Evolutionary conservation across 352 stramenopile species (phyloP), one percentile per base, ranked within the genome.

Genomic region (Pythium brachiatum): DNA sequence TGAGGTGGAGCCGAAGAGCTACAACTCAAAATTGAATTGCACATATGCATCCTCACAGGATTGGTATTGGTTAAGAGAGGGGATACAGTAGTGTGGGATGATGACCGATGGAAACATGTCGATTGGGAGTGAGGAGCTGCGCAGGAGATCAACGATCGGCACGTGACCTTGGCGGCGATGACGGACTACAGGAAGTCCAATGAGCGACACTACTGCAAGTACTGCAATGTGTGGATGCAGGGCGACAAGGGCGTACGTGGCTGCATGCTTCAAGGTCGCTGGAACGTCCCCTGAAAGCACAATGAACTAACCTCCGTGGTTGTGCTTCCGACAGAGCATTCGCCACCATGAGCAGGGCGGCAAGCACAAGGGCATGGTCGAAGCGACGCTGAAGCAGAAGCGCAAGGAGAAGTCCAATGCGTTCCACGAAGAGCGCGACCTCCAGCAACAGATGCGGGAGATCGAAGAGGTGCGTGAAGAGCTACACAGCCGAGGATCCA

Each of bases 161-260:
- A 8, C 7, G 50, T 56, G 34, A 38, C n/a, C 72, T 67, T 25
- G 21, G 44, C 18, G 25, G 60, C 21, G 12, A 92, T 92, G 83
- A 68, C 68, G 62, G 83, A 88, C 72, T 85, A 87, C 52, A 85
- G 79, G 77, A 74, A 77, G 64, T 89, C 79, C 2, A 68, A 68
- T 15, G 79, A 93, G 73, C 75, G 79, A 39, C 81, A 95, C 58
- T 90, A 86, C 64, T 95, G 87, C 83, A 89, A 89, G 73, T 91
- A 81, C 60, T 95, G 87, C 83, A 94, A 95, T 87, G 79, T 76
- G 52, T 95, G 87, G 87, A 89, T 89, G 72, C 85, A 89, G 41
- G 74, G 75, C 26, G 87, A 95, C 62, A 92, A 86, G 68, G 50
- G 46, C 32, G 53, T 67, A 18, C 44, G 57, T 55, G 4, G 16